Conservation (phyloP, 2,329 filamentous ascomycete species). For the Pseudonectria foliicola region DNA sequence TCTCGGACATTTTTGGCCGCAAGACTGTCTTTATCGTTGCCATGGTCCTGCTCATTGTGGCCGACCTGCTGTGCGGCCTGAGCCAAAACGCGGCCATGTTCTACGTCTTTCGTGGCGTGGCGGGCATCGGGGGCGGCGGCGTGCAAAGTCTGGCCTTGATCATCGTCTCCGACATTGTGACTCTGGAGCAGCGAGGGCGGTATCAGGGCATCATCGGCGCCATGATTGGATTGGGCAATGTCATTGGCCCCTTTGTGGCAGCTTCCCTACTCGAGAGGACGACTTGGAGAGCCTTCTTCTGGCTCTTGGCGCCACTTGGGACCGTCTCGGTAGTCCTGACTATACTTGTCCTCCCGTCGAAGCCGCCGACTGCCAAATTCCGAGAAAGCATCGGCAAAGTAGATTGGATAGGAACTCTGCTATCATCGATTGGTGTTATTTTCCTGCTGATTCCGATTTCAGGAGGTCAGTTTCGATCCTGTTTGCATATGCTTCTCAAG, state of each 20-base stretch:
- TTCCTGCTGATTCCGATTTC: slow-evolving; percentile 58
- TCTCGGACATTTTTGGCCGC: slow-evolving; percentile 55
- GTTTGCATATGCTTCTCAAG: no score
- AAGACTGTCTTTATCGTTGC: slow-evolving; percentile 51
- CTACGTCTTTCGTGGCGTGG: slow-evolving; percentile 53
- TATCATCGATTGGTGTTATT: slow-evolving; percentile 48
- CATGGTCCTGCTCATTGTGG: slow-evolving; percentile 44
- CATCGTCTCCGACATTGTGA: slow-evolving; percentile 54
- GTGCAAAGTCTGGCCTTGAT: slow-evolving; percentile 54
- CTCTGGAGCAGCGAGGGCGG: slow-evolving; percentile 51
- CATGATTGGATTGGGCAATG: slow-evolving; percentile 34
- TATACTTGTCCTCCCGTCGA: slow-evolving; percentile 45
- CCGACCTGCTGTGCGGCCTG: slow-evolving; percentile 53
- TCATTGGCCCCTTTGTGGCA: slow-evolving; percentile 36
- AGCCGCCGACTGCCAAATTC: slow-evolving; percentile 38
- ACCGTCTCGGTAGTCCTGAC: slow-evolving; percentile 36
- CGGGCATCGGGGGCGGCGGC: slow-evolving; percentile 56
- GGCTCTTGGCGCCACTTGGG: slow-evolving; percentile 42
- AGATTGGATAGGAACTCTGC: slow-evolving; percentile 51
- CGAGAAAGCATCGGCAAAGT: slow-evolving; percentile 45
- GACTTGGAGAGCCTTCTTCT: slow-evolving; percentile 39
- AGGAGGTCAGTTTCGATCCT: slow-evolving; percentile 31
- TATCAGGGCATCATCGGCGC: slow-evolving; percentile 39
- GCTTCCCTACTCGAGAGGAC: slow-evolving; percentile 29
- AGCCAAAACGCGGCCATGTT: slow-evolving; percentile 49